These are phyloP conservation scores for Astraeus odoratus DNA, from an alignment of 768 basidiomycete genomes.

Conservation along the genomic window DNA sequence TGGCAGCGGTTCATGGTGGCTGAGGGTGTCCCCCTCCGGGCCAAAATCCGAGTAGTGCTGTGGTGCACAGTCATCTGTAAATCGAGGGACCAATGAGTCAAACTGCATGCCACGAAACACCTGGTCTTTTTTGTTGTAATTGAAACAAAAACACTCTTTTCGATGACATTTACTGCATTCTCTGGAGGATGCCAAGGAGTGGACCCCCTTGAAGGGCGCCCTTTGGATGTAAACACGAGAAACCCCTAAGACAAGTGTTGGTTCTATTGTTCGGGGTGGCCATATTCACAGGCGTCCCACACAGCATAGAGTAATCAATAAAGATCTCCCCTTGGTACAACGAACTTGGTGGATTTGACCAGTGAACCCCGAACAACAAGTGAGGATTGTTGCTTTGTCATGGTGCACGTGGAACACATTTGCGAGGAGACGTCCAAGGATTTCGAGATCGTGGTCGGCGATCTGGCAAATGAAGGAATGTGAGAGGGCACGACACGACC, in stretches of 20 bases:
- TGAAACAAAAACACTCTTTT: not conserved
- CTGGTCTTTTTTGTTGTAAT: not conserved
- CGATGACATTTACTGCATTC: not conserved
- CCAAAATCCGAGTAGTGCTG: conserved; percentile 4
- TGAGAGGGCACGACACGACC: not conserved
- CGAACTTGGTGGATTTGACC: too few relatives aligned
- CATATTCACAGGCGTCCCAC: too few relatives aligned
- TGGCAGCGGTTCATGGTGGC: conserved; percentile 7
- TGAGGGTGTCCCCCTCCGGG: conserved; percentile 5
- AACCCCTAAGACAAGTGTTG: too few relatives aligned
- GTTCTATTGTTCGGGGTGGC: too few relatives aligned
- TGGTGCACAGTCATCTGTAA: not conserved
- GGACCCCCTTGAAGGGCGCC: too few relatives aligned
- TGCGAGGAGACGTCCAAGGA: too few relatives aligned
- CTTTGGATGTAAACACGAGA: too few relatives aligned
- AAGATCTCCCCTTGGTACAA: too few relatives aligned
- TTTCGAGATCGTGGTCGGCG: not conserved
- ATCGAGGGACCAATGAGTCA: not conserved
- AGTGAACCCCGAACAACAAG: too few relatives aligned
- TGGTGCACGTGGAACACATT: not conserved
- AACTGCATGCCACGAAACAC: not conserved
- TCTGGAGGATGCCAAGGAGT: too few relatives aligned
- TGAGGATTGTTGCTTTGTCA: too few relatives aligned
- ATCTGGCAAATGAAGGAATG: not conserved
- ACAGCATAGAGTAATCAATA: too few relatives aligned